Percentiles rank a stretch among this genome's conserved stretches.
phyloP scores from a whole-genome alignment of 805 yeast genomes.

The Jamesozyma rosinii region DNA sequence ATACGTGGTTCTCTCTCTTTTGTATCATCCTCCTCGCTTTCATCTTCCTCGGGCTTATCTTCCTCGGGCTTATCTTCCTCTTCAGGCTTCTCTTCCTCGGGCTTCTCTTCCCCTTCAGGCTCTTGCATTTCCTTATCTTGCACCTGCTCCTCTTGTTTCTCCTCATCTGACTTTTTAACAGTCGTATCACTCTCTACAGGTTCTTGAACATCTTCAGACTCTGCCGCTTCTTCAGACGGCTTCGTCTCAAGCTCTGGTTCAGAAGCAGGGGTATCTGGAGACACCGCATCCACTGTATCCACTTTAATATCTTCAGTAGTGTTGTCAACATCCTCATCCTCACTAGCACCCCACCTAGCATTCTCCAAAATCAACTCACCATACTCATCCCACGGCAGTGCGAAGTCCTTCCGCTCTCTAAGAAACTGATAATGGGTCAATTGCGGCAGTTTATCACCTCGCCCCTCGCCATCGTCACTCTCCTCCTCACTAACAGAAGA shows the following conservation, averaged over 20 bases:
- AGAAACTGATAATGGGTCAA: constrained; percentile 2
- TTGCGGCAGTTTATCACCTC: constrained; percentile 2
- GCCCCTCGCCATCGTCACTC: background rate
- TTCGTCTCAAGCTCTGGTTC: background rate
- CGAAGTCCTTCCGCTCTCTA: constrained; percentile 25
- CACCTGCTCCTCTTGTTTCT: background rate
- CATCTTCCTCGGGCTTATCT: too few species aligned
- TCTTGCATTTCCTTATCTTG: too few species aligned
- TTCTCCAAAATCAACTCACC: constrained; percentile 36
- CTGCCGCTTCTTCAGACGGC: background rate
- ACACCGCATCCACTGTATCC: too few species aligned
- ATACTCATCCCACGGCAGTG: constrained; percentile 38
- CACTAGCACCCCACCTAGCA: constrained; percentile 20
- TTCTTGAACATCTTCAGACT: background rate
- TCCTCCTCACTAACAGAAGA: background rate
- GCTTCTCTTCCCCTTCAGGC: constrained; percentile 6
- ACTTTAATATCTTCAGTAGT: too few species aligned
- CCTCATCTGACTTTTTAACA: background rate
- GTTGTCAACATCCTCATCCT: background rate
- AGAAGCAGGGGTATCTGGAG: too few species aligned
- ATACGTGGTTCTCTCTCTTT: background rate
- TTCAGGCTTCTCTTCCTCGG: constrained; percentile 1
- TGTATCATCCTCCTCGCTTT: background rate
- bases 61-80: background rate
- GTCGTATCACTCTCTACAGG: background rate